A percentile compares a stretch with the other conserved stretches of the same genome.
These are phyloP conservation scores for Moniliophthora roreri DNA, from an alignment of 1,284 basidiomycete genomes.

Conservation along the genomic window DNA sequence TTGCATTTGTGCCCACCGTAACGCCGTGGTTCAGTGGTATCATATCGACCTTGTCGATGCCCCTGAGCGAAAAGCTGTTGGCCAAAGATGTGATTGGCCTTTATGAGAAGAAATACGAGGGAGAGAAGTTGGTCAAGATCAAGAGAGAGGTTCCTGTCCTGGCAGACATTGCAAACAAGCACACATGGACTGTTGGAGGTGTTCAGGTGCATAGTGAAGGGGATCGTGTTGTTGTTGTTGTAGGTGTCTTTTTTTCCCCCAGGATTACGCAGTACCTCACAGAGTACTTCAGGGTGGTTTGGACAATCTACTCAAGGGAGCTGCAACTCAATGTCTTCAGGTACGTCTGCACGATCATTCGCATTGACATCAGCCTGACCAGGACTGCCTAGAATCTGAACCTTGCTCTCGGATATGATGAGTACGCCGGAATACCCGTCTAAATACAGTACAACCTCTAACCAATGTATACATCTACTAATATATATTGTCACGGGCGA, in stretches of 20 bases:
- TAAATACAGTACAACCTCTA: not conserved
- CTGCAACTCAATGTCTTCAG: slow-evolving; percentile 96
- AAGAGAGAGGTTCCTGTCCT: slow-evolving; percentile 77
- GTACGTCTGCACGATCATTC: slow-evolving; percentile 39
- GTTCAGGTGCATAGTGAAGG: slow-evolving; percentile 91
- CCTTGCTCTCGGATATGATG: slow-evolving; percentile 90
- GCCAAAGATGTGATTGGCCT: slow-evolving; percentile 76
- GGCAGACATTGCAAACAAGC: slow-evolving; percentile 75
- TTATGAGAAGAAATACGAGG: slow-evolving; percentile 79
- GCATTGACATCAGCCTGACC: slow-evolving; percentile 5
- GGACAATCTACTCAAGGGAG: slow-evolving; percentile 96
- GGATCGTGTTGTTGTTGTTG: slow-evolving; percentile 89
- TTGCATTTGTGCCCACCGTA: slow-evolving; percentile 89
- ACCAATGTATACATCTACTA: not conserved
- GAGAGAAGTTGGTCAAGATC: slow-evolving; percentile 74
- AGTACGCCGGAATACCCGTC: slow-evolving; percentile 78
- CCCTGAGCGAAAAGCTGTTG: slow-evolving; percentile 62
- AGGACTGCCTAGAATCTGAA: slow-evolving; percentile 79
- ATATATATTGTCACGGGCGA: not conserved
- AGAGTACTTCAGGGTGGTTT: slow-evolving; percentile 68
- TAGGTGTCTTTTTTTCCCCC: slow-evolving; percentile 37
- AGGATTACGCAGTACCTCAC: slow-evolving; percentile 11
- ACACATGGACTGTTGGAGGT: slow-evolving; percentile 91
- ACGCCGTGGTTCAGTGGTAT: slow-evolving; percentile 98
- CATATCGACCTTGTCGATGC: slow-evolving; percentile 82